Evolutionary conservation across 441 rosid species (phyloP).

Genomic region (Manihot esculenta): DNA sequence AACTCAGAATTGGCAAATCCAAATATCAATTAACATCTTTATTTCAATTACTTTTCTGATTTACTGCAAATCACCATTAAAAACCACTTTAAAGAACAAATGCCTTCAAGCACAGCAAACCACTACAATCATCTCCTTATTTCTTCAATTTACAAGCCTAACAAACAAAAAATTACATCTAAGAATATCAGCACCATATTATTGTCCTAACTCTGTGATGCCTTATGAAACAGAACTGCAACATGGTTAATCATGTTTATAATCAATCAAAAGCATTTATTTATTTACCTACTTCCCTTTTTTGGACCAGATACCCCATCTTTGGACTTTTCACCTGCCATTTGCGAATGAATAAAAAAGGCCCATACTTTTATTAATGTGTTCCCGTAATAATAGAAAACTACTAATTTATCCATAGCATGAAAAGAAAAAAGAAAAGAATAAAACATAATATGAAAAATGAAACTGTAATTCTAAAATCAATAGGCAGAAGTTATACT

Average conservation of each 20-base stretch:
- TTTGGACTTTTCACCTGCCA: constrained; percentile 99
- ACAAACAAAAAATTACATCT: constrained; percentile 25
- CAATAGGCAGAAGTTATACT: constrained; percentile 4
- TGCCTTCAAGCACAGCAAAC: constrained; percentile 14
- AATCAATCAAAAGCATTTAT: constrained; percentile 66
- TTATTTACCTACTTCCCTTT: constrained; percentile 99
- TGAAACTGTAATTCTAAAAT: neutral
- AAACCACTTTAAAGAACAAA: neutral
- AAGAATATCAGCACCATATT: constrained; percentile 26
- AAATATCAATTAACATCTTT: neutral
- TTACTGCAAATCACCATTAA: neutral
- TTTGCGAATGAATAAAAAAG: constrained; percentile 97
- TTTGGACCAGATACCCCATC: constrained; percentile 98
- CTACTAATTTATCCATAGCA: constrained; percentile 55
- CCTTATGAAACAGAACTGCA: constrained; percentile 41
- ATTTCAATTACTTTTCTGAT: neutral
- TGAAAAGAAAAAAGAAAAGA: constrained; percentile 30
- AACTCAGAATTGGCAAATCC: neutral
- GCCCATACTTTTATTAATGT: constrained; percentile 91
- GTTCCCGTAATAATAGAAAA: constrained; percentile 41
- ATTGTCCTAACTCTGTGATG: constrained; percentile 32
- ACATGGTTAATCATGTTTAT: constrained; percentile 40
- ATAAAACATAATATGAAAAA: constrained; percentile 17
- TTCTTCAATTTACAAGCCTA: constrained; percentile 24
- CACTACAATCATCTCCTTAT: constrained; percentile 14